Evolutionary conservation across 768 basidiomycete genomes (phyloP), one percentile per base, ranked within the genome.

Genomic region (Bullera alba): DNA sequence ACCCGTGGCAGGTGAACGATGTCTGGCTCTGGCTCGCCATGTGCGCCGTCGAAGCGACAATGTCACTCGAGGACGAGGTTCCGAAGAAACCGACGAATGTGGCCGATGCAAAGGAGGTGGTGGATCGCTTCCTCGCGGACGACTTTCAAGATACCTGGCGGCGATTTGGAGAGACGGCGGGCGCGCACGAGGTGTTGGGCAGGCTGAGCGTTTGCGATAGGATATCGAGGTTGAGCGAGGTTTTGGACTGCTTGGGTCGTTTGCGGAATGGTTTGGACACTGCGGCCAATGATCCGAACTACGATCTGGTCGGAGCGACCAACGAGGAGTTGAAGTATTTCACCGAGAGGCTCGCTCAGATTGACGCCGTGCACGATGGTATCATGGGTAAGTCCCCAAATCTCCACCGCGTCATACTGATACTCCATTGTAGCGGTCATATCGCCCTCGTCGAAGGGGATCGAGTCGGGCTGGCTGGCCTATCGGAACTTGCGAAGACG

Each of bases 161-260:
- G 42, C 45, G 46, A 16, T 43, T 45, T 3, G 21, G 49, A 22
- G 48, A 36, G 0, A 28, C 21, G 29, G 47, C 41, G 3, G 60
- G 54, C 29, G 14, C 37, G 3, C 39, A 55, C 7, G 28, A 41
- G 5, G 21, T 60, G 6, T 25, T 67, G 2, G 65, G 65, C 0
- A 49, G 56, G n/a, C 46, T 67, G 48, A 30, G 37, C 8, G 38
- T 64, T 2, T 59, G 52, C 21, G 65, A 67, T 42, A 50, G 55
- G 28, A 36, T 67, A 6, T 39, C 46, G n/a, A 52, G 65, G 42
- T 22, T 58, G 7, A 49, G 46, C 5, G 60, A 59, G 27, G 56
- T 67, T 2, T 36, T 55, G 1, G 53, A 61, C 45, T 48, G 50
- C 3, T 28, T 60, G 42, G 35, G 29, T 12, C 39, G 55, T 27